phyloP scores from a whole-genome alignment of 768 basidiomycete species.

The Boletus bicolor region DNA sequence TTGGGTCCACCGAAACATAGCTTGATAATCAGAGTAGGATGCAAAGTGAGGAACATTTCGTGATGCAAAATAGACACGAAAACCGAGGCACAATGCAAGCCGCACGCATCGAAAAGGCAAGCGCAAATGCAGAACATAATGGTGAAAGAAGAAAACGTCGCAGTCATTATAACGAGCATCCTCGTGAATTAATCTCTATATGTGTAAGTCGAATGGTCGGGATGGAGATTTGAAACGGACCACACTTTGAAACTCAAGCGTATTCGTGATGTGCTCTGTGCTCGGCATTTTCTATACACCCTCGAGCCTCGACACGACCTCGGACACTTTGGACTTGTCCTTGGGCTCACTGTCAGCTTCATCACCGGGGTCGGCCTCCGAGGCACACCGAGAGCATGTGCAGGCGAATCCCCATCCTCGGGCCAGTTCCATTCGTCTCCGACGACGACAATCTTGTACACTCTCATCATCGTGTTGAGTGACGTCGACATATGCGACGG shows the following conservation, averaged over 20 bases:
- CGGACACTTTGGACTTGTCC: conserved; percentile 53
- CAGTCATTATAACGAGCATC: neutral
- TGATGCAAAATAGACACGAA: conserved; percentile 5
- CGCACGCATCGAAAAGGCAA: neutral
- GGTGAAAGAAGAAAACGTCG: neutral
- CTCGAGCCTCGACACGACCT: conserved; percentile 32
- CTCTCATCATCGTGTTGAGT: conserved; percentile 53
- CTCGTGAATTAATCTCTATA: neutral
- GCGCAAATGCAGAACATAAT: neutral
- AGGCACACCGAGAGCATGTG: conserved; percentile 59
- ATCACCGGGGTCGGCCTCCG: conserved; percentile 42
- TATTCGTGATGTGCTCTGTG: neutral
- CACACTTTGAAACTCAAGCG: neutral
- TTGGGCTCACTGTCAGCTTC: conserved; percentile 34
- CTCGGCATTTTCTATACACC: conserved; percentile 14
- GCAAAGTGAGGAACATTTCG: conserved; percentile 6
- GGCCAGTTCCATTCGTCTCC: conserved; percentile 69
- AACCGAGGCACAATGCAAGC: neutral
- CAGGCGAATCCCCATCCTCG: conserved; percentile 84
- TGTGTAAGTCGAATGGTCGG: neutral
- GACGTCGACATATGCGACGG: conserved; percentile 74
- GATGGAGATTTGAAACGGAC: neutral
- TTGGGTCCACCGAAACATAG: neutral
- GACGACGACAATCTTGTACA: conserved; percentile 51
- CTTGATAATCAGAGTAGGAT: neutral